Base-by-base conservation (phyloP, 257 asterid genomes). In the Prunella vulgaris region DNA sequence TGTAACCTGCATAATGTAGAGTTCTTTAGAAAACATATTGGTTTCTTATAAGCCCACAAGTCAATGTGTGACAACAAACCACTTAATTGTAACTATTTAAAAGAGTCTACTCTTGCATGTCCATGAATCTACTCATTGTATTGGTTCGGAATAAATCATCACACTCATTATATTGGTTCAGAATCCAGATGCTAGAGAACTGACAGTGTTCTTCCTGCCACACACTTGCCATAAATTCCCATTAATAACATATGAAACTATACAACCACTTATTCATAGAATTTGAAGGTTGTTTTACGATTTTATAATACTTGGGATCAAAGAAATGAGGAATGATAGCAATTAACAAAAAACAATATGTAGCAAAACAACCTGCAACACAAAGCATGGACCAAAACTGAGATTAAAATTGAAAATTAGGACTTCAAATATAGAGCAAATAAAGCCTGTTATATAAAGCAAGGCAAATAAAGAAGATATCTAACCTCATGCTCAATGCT, bases 401-500 rank as follows among this genome's bases (percentile, higher is more conserved):
- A 17, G 14, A 46, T 62, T 59, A 38, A 56, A 13, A 56, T 3
- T 65, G 24, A 74, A 73, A 56, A 52, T n/a, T n/a, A 65, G 54
- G 9, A 63, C 38, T 48, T 64, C 33, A 35, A 21, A 59, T 22
- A 76, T 27, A 48, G 18, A 53, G 24, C 12, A 35, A 56, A 44
- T 10, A n/a, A n/a, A n/a, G n/a, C 9, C 10, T 32, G 37, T 25
- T 54, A 35, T 54, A 49, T 60, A 70, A 53, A 68, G 62, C 57
- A 65, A 74, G 61, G 15, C 28, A 44, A 72, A 76, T 35, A 14
- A 13, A 51, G 40, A 65, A 61, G 38, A 33, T 58, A 46, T 74
- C 87, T 66, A 81, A 94, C 99, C 86, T 94, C 97, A 69, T 87
- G 96, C 80, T 94, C 99, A 65, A 94, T 91, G 88, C 86, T 79